Evolutionary conservation across 768 basidiomycete species (phyloP), one percentile per base, ranked within the genome.

Genomic region (Mycena vitilis): DNA sequence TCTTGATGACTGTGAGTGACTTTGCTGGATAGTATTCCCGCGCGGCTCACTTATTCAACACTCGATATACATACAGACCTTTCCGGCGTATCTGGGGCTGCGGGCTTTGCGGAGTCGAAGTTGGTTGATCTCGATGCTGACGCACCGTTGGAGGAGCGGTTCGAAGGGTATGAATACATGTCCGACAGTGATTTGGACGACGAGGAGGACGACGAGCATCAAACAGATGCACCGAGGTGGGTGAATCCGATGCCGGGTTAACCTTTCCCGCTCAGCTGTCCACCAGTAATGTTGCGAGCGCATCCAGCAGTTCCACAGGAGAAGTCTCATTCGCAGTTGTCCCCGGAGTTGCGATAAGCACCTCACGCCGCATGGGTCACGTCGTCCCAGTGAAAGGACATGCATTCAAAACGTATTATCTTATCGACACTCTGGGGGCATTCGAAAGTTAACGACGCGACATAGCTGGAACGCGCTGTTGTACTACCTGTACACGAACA

Each of bases 401-500:
- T 16, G 70, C 70, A 15, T 68, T 47, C 47, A 60, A 60, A 23
- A 71, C 70, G 70, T 71, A 9, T 25, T 53, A 4, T 38, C 37
- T 38, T 16, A 30, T 37, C 8, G 10, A 37, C 5, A 4, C n/a
- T 23, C 7, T n/a, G 5, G 7, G 15, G 30, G 30, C 37, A 13
- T 36, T 16, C 22, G 15, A 30, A 47, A 22, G 5, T 9, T 51
- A 20, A 22, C 42, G 5, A 5, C 5, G 4, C 4, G 18, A 13
- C 6, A 38, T 55, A 63, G 65, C 1, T 71, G 70, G 70, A 65
- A 68, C 23, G 70, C 70, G 10, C 48, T 71, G 1, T 4, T 71
- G n/a, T 54, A 71, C 42, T 71, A 71, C 37, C 23, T 71, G 0
- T 71, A 68, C 59, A 71, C 70, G 15, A 60, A 57, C 3, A 45